A percentile compares a stretch with the other conserved stretches of the same genome.
Evolutionary conservation across 176 grass and related monocot species (phyloP).

Genomic region (Thalia dealbata): DNA sequence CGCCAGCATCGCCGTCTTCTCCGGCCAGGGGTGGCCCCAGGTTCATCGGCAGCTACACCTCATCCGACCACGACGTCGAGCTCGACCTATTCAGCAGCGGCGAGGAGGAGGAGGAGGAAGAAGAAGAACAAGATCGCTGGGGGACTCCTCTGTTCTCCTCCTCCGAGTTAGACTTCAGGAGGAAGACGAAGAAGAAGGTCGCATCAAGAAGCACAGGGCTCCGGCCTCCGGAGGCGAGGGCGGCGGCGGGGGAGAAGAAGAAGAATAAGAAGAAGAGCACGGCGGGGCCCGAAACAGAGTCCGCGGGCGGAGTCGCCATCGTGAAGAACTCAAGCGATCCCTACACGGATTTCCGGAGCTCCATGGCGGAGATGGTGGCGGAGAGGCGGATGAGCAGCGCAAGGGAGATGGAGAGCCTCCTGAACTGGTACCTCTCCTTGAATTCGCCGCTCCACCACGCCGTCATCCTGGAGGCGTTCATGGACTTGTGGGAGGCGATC

Average conservation of each 20-base stretch:
- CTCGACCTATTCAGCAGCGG: constrained; percentile 34
- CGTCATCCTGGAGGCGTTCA: constrained; percentile 71
- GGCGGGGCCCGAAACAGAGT: not conserved
- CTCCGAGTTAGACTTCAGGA: constrained; percentile 43
- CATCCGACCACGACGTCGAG: constrained; percentile 34
- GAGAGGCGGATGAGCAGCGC: constrained; percentile 40
- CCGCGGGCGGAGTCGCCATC: constrained; percentile 29
- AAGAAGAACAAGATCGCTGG: too few species aligned
- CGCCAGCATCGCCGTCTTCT: constrained; percentile 30
- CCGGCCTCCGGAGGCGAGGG: not conserved
- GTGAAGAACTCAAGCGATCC: constrained; percentile 81
- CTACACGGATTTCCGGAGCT: constrained; percentile 75
- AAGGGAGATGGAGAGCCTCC: constrained; percentile 60
- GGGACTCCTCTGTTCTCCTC: constrained; percentile 64
- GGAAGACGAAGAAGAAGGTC: constrained; percentile 13
- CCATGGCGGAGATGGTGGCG: constrained; percentile 95
- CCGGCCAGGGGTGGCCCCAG: constrained; percentile 20
- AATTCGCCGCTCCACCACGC: constrained; percentile 64
- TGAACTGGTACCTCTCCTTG: constrained; percentile 58
- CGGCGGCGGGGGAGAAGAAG: not conserved
- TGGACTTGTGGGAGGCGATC: constrained; percentile 70
- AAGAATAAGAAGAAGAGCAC: constrained; percentile 2
- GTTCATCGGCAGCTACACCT: constrained; percentile 30
- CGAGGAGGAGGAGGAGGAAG: constrained; percentile 27
- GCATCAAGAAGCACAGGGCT: not conserved